A percentile compares a stretch with the other conserved stretches of the same genome.
Evolutionary conservation across 108 stramenopile genomes (phyloP).

Genomic region (Cyclostephanos invisitatus): DNA sequence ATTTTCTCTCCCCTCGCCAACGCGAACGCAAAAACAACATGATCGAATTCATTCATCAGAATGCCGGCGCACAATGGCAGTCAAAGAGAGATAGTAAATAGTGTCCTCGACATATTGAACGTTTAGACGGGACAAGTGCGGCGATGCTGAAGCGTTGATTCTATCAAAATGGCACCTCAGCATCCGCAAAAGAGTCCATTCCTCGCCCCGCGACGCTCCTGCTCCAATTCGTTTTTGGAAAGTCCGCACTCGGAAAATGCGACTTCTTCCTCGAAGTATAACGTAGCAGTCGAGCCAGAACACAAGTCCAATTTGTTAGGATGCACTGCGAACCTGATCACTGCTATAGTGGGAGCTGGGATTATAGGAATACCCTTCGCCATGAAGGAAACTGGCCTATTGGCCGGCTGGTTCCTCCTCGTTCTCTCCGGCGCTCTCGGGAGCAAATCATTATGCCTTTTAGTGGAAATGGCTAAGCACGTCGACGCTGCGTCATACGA

Average conservation of each 20-base stretch:
- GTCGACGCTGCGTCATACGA: constrained; percentile 71
- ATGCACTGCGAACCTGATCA: constrained; percentile 75
- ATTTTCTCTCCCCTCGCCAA: too few species aligned
- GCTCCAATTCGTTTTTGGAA: constrained; percentile 3
- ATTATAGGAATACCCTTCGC: constrained; percentile 89
- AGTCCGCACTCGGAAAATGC: neutral
- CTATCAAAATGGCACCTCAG: neutral
- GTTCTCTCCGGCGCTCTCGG: constrained; percentile 60
- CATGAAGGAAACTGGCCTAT: constrained; percentile 70
- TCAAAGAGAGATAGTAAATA: too few species aligned
- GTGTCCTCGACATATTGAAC: too few species aligned
- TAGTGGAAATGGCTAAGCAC: constrained; percentile 84
- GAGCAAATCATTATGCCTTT: constrained; percentile 69
- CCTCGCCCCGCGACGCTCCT: constrained; percentile 29
- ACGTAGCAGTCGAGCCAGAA: constrained; percentile 44
- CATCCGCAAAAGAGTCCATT: constrained; percentile 20
- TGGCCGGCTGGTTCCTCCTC: constrained; percentile 60
- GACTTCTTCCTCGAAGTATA: neutral
- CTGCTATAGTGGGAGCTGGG: constrained; percentile 85
- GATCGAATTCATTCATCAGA: too few species aligned
- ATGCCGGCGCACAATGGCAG: too few species aligned
- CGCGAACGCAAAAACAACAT: too few species aligned
- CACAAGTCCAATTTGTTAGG: constrained; percentile 70
- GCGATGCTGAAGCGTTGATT: too few species aligned
- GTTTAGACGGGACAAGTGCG: too few species aligned